Conservation (phyloP, 768 basidiomycete species). For the Leucocoprinus leucothites region DNA sequence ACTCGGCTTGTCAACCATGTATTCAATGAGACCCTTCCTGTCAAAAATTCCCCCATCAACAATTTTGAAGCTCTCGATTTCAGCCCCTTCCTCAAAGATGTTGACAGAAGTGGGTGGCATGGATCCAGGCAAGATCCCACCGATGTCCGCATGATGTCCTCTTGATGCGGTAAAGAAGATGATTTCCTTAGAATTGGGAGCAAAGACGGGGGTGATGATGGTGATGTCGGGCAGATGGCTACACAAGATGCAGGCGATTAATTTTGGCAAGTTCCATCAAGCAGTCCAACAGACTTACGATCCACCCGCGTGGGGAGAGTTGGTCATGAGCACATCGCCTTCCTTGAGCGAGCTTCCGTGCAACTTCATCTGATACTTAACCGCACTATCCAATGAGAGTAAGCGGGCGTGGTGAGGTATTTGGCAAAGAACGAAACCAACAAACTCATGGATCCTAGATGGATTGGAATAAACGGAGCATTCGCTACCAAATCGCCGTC, state of each 20-base stretch:
- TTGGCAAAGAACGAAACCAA: slow-evolving; percentile 33
- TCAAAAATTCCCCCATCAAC: slow-evolving; percentile 83
- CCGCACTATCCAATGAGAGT: slow-evolving; percentile 48
- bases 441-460: slow-evolving; percentile 90
- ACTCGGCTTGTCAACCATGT: slow-evolving; percentile 81
- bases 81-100: slow-evolving; percentile 92
- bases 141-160: slow-evolving; percentile 93
- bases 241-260: background rate
- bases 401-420: background rate
- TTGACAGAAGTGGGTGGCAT: slow-evolving; percentile 94
- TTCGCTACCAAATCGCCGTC: slow-evolving; percentile 94
- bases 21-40: slow-evolving; percentile 64
- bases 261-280: background rate
- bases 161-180: slow-evolving; percentile 93
- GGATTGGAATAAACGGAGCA: slow-evolving; percentile 88
- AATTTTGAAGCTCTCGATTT: slow-evolving; percentile 89
- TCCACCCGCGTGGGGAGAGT: slow-evolving; percentile 86
- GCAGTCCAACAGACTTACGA: slow-evolving; percentile 50
- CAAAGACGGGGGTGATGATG: slow-evolving; percentile 90
- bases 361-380: slow-evolving; percentile 85
- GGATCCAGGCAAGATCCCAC: slow-evolving; percentile 87
- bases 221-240: slow-evolving; percentile 76
- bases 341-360: slow-evolving; percentile 71
- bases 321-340: slow-evolving; percentile 93
- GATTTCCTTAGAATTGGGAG: slow-evolving; percentile 59